phyloP scores from a whole-genome alignment of 83 land plant genomes.

The Picea engelmannii region DNA sequence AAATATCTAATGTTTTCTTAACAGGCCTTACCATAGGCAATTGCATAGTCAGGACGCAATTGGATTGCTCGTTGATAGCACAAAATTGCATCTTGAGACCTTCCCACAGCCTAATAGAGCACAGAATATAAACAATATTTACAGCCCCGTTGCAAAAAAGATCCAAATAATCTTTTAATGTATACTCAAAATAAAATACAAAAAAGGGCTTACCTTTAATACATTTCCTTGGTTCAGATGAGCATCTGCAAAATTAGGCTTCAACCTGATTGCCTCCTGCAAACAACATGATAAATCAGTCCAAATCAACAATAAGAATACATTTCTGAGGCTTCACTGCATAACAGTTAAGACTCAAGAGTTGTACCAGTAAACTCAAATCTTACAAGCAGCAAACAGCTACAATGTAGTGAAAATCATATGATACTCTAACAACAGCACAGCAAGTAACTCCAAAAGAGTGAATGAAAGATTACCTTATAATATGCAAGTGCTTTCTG shows the following conservation, averaged over 20 bases:
- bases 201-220: slow-evolving; percentile 72
- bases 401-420: not conserved
- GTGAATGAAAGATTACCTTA: slow-evolving; percentile 49
- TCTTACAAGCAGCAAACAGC: not conserved
- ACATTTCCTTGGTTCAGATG: slow-evolving; percentile 88
- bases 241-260: slow-evolving; percentile 94
- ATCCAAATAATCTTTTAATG: not conserved
- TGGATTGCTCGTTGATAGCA: slow-evolving; percentile 89
- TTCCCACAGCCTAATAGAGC: slow-evolving; percentile 79
- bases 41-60: slow-evolving; percentile 78
- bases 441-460: not conserved
- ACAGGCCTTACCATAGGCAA: slow-evolving; percentile 81
- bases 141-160: not conserved
- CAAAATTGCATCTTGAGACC: slow-evolving; percentile 90
- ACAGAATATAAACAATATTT: not conserved
- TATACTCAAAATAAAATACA: not conserved
- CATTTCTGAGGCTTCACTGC: not conserved
- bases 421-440: not conserved
- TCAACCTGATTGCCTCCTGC: slow-evolving; percentile 89
- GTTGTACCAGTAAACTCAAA: not conserved
- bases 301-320: not conserved
- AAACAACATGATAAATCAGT: not conserved
- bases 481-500: slow-evolving; percentile 82
- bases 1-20: no score
- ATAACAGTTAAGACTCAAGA: not conserved